A percentile compares a stretch with the other conserved stretches of the same genome.
phyloP scores from a whole-genome alignment of 345 rosid genomes.

The Euphorbia tirucalli region DNA sequence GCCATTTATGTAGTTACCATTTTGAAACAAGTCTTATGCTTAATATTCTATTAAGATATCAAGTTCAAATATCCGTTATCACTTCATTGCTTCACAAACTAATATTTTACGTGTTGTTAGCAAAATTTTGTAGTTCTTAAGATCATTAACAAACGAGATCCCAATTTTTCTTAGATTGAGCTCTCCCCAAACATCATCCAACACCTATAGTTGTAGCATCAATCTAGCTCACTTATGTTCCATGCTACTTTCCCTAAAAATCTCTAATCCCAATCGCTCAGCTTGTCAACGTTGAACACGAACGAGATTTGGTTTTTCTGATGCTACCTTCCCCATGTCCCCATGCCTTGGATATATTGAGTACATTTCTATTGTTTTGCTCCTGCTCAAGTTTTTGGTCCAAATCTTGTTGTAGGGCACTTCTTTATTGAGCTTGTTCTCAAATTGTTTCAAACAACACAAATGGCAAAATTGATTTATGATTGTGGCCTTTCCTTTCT shows the following conservation, averaged over 20 bases:
- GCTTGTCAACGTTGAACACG: neutral
- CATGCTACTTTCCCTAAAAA: neutral
- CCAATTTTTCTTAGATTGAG: neutral
- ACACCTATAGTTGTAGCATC: neutral
- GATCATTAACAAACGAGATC: neutral
- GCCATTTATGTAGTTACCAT: too few relatives aligned
- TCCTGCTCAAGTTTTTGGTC: neutral
- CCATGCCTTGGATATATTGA: neutral
- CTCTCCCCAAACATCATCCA: slow-evolving; percentile 7
- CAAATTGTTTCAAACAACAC: neutral
- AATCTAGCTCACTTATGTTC: neutral
- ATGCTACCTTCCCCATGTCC: neutral
- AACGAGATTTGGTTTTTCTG: neutral
- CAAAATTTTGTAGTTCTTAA: too few relatives aligned
- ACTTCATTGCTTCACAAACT: too few relatives aligned
- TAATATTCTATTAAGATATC: too few relatives aligned
- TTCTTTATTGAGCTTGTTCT: neutral
- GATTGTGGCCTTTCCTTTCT: neutral
- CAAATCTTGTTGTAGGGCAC: neutral
- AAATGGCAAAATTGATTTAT: neutral
- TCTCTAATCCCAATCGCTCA: neutral
- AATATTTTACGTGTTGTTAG: too few relatives aligned
- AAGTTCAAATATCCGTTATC: too few relatives aligned
- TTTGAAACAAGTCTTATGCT: too few relatives aligned
- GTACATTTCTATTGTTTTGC: neutral